Conservation (phyloP, 805 yeast species). For the Cyberlindnera japonica region DNA sequence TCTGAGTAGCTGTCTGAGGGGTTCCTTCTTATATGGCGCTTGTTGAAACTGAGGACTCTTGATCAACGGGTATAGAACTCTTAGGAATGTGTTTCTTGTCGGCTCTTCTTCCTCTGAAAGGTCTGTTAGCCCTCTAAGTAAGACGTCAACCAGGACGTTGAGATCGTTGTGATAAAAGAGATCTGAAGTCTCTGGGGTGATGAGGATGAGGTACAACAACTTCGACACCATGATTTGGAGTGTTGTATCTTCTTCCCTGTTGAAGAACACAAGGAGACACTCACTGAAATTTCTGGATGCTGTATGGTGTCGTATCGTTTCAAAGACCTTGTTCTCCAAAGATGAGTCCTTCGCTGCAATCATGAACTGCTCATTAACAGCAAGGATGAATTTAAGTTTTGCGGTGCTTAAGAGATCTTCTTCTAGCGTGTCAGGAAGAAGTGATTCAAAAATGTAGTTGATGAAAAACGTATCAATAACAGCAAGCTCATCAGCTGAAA, state of each 20-base stretch:
- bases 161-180: slow-evolving; percentile 80
- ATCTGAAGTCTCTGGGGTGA: slow-evolving; percentile 54
- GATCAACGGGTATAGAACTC: slow-evolving; percentile 71
- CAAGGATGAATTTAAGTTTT: slow-evolving; percentile 65
- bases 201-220: slow-evolving; percentile 68
- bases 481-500: slow-evolving; percentile 39
- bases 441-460: slow-evolving; percentile 42
- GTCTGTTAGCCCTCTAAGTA: slow-evolving; percentile 74
- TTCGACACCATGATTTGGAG: slow-evolving; percentile 77
- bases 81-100: slow-evolving; percentile 63
- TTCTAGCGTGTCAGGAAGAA: slow-evolving; percentile 43
- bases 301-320: slow-evolving; percentile 42
- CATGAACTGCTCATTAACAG: slow-evolving; percentile 86
- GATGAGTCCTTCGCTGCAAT: slow-evolving; percentile 40
- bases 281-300: slow-evolving; percentile 57
- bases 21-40: slow-evolving; percentile 55
- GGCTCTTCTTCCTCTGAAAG: slow-evolving; percentile 56
- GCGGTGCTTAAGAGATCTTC: slow-evolving; percentile 61
- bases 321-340: slow-evolving; percentile 50
- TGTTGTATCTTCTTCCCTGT: slow-evolving; percentile 68
- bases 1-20: slow-evolving; percentile 47
- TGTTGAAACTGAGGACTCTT: slow-evolving; percentile 56
- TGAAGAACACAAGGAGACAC: slow-evolving; percentile 68
- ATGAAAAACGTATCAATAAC: slow-evolving; percentile 43
- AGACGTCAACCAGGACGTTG: slow-evolving; percentile 77